phyloP scores from a whole-genome alignment of 768 basidiomycete species.

The Tricholoma matsutake region DNA sequence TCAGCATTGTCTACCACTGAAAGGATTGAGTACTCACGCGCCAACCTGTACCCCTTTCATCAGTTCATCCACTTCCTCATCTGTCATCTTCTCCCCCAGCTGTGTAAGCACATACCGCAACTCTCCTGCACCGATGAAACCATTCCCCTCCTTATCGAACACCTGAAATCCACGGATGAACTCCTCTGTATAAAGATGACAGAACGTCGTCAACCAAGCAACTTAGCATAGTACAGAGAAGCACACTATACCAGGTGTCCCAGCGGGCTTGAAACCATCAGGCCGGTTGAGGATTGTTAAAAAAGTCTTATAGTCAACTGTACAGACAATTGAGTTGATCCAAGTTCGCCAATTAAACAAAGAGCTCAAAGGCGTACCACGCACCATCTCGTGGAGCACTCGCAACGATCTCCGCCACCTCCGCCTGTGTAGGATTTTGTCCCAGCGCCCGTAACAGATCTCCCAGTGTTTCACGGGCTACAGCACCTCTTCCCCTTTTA shows the following conservation, averaged over 20 bases:
- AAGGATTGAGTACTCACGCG: constrained; percentile 49
- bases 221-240: not conserved
- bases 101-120: constrained; percentile 92
- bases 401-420: constrained; percentile 80
- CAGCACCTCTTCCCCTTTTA: constrained; percentile 90
- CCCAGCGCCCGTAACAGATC: constrained; percentile 92
- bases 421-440: constrained; percentile 99
- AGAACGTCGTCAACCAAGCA: constrained; percentile 1
- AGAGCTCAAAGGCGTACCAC: constrained; percentile 5
- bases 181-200: constrained; percentile 61
- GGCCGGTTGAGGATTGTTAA: constrained; percentile 88
- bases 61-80: constrained; percentile 97
- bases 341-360: not conserved
- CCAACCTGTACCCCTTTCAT: constrained; percentile 94
- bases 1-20: not conserved
- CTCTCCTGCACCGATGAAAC: constrained; percentile 89
- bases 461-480: constrained; percentile 85
- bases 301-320: constrained; percentile 93
- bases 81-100: constrained; percentile 96
- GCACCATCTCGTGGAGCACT: constrained; percentile 75
- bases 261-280: constrained; percentile 96
- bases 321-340: not conserved
- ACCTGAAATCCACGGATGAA: constrained; percentile 99
- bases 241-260: constrained; percentile 72
- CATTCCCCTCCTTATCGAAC: constrained; percentile 94